Evolutionary conservation across 208 protist genomes (phyloP).

Genomic region (Tritrichomonas musculus): DNA sequence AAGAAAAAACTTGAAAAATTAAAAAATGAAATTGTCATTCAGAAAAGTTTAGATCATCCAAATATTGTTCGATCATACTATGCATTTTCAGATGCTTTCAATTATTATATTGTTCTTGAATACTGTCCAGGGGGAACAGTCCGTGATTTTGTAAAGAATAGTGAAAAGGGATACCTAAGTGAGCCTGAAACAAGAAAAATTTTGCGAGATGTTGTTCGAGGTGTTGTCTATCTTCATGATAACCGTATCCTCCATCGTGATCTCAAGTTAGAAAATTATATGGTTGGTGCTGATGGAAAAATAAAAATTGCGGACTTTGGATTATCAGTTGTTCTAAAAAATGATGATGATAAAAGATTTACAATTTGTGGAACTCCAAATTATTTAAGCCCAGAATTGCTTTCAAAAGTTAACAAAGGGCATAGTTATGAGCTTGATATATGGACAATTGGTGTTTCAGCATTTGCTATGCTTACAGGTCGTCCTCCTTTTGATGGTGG

Average conservation of each 20-base stretch:
- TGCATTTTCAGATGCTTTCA: too few species aligned
- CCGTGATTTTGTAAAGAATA: background rate
- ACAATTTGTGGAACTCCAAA: slow-evolving; percentile 41
- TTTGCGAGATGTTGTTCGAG: background rate
- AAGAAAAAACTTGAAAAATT: too few species aligned
- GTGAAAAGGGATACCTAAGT: too few species aligned
- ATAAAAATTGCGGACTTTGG: slow-evolving; percentile 86
- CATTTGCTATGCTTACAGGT: slow-evolving; percentile 70
- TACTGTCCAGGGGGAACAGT: too few species aligned
- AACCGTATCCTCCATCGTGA: slow-evolving; percentile 83
- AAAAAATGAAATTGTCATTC: slow-evolving; percentile 84
- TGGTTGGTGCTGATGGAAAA: slow-evolving; percentile 69
- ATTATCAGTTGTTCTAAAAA: slow-evolving; percentile 80
- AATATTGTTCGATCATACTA: too few species aligned
- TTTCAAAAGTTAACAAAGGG: slow-evolving; percentile 47
- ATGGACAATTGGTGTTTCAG: slow-evolving; percentile 91
- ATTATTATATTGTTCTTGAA: too few species aligned
- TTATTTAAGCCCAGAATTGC: slow-evolving; percentile 38
- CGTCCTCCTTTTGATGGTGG: slow-evolving; percentile 90
- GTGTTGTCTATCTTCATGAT: slow-evolving; percentile 25
- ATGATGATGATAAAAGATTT: slow-evolving; percentile 74
- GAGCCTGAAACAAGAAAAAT: too few species aligned
- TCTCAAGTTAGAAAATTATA: slow-evolving; percentile 86
- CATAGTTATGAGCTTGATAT: slow-evolving; percentile 91
- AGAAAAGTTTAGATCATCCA: slow-evolving; percentile 78